Conservation (phyloP, 192 early-diverging fungal genomes). For the Coemansia pectinata region DNA sequence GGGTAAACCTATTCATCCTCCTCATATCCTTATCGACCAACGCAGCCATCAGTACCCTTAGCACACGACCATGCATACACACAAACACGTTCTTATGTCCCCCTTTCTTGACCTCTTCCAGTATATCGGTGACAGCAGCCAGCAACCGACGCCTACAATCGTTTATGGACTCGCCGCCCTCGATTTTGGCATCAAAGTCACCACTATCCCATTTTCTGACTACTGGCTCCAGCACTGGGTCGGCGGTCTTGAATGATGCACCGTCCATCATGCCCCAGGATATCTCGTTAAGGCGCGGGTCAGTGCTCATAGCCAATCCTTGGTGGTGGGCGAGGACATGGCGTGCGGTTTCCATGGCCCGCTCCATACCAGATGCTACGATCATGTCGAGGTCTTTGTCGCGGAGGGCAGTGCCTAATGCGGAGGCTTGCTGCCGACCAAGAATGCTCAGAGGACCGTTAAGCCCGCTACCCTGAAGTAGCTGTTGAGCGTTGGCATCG, state of each 20-base stretch:
- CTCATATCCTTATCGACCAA: constrained; percentile 40
- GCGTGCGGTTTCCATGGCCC: constrained; percentile 40
- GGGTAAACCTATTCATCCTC: constrained; percentile 32
- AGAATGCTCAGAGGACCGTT: constrained; percentile 36
- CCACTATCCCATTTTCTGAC: constrained; percentile 24
- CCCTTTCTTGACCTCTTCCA: constrained; percentile 10
- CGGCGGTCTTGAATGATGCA: constrained; percentile 11
- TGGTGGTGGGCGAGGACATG: constrained; percentile 25
- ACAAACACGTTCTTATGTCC: constrained; percentile 22
- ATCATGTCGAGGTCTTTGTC: constrained; percentile 41
- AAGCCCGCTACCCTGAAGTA: constrained; percentile 38
- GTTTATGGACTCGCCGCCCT: constrained; percentile 43
- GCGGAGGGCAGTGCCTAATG: constrained; percentile 28
- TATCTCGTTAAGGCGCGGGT: constrained; percentile 46
- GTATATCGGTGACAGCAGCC: constrained; percentile 27
- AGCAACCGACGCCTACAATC: constrained; percentile 32
- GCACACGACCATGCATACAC: constrained; percentile 46
- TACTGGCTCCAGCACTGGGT: constrained; percentile 11
- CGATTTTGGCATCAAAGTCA: constrained; percentile 38
- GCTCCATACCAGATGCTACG: constrained; percentile 29
- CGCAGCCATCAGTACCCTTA: constrained; percentile 47
- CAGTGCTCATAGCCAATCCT: constrained; percentile 20
- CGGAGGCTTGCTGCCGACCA: constrained; percentile 30
- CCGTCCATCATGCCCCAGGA: constrained; percentile 51
- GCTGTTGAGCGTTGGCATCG: constrained; percentile 29